phyloP scores from a whole-genome alignment of 208 protist species.

The Trypanosoma theileri region DNA sequence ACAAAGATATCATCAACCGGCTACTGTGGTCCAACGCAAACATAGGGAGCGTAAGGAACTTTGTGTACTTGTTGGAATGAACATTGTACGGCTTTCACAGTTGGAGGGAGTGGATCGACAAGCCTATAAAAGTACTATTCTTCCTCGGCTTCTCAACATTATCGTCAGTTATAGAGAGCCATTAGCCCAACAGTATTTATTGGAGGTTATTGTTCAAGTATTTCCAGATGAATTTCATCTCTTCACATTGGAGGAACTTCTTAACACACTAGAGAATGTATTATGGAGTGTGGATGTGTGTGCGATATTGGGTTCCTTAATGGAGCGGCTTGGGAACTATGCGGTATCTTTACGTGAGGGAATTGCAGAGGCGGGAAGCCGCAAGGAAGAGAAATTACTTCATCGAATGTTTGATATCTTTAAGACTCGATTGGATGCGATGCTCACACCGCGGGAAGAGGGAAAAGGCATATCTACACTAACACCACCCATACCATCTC shows the following conservation, averaged over 20 bases:
- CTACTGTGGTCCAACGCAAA: conserved; percentile 30
- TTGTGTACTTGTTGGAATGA: conserved; percentile 96
- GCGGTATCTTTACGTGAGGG: conserved; percentile 43
- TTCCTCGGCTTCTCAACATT: conserved; percentile 88
- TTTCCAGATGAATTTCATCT: conserved; percentile 99
- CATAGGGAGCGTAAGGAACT: conserved; percentile 96
- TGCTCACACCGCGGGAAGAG: conserved; percentile 35
- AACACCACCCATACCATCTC: too few species aligned
- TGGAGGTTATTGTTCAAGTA: conserved; percentile 98
- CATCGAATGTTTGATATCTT: conserved; percentile 56
- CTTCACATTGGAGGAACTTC: conserved; percentile 86
- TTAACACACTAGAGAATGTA: conserved; percentile 69
- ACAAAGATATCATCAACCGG: too few species aligned
- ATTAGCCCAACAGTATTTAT: conserved; percentile 98
- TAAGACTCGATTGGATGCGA: conserved; percentile 37
- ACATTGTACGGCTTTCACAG: conserved; percentile 95
- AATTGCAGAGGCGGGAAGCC: conserved; percentile 19
- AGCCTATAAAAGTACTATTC: conserved; percentile 87
- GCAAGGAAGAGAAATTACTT: conserved; percentile 39
- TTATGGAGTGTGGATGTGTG: conserved; percentile 90
- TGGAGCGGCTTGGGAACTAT: conserved; percentile 90
- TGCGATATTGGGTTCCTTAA: conserved; percentile 77
- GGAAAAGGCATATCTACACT: too few species aligned
- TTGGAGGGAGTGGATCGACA: conserved; percentile 93
- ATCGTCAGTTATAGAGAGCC: conserved; percentile 95